Evolutionary conservation across 1,284 basidiomycete genomes (phyloP), one percentile per base, ranked within the genome.

Genomic region (Omphalotus olearius): DNA sequence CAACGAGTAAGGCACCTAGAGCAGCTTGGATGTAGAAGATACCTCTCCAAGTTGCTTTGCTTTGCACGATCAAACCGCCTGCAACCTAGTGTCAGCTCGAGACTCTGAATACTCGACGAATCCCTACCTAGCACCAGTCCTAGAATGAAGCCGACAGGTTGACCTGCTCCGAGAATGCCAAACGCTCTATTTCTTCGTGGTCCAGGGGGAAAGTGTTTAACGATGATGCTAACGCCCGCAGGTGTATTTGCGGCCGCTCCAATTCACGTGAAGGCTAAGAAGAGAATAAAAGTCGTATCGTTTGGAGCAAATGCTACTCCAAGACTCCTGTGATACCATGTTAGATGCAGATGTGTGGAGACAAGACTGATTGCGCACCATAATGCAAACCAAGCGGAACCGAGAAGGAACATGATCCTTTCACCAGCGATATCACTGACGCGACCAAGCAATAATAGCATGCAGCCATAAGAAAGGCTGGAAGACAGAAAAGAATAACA

Each of bases 1-100:
- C 48, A 26, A 64, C 63, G 46, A 70, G 62, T 0, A 66, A 33
- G 10, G 58, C 46, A 10, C 59, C 64, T 14, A 70, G 63, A 1
- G 61, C 68, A 14, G 65, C 61, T 57, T 70, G 66, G 14, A 70
- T 61, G 52, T 59, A 69, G 58, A 69, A 69, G 10, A 67, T 62
- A 2, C 63, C 60, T 11, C 68, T 56, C 69, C 68, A 70, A 6
- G 67, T 66, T 16, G 62, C 62, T 6, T 36, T 47, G 28, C 63
- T 65, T 49, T 69, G 59, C 23, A 64, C 60, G 17, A 70, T 55
- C 6, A 69, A 52, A 41, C 68, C 68, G 37, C 66, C 66, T 66
- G 38, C 4, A 20, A 41, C 1, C 3, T 13, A 33, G 30, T 13
- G 30, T 33, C 4, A 33, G 9, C 7, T 18, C 51, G 28, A n/a